Evolutionary conservation across 2,329 filamentous ascomycete genomes (phyloP).

Genomic region (Bipolaris sorokiniana): DNA sequence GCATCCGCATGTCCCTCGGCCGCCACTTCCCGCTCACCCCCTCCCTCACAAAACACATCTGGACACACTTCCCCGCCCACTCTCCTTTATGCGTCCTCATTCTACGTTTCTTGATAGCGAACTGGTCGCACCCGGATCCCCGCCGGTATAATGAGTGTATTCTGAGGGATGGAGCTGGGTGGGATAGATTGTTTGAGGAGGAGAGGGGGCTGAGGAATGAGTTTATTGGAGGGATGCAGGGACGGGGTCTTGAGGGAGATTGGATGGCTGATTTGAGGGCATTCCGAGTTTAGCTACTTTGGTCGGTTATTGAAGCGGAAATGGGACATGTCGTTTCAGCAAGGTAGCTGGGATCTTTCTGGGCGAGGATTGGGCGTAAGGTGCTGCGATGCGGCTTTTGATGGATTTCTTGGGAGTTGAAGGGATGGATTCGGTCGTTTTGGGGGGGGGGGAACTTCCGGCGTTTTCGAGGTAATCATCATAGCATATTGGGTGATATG

Average conservation of each 20-base stretch:
- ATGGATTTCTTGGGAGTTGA: too few relatives aligned
- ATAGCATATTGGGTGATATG: too few relatives aligned
- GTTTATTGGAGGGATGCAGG: constrained; percentile 25
- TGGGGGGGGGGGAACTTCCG: too few relatives aligned
- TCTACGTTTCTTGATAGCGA: constrained; percentile 11
- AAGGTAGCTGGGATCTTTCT: too few relatives aligned
- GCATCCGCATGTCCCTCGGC: constrained; percentile 21
- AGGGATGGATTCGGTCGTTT: too few relatives aligned
- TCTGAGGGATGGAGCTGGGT: background rate
- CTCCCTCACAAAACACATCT: constrained; percentile 15
- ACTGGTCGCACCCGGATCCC: constrained; percentile 16
- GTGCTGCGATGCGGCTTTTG: too few relatives aligned
- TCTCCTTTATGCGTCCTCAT: constrained; percentile 18
- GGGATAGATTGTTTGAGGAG: constrained; percentile 19
- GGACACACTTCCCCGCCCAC: background rate
- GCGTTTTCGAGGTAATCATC: too few relatives aligned
- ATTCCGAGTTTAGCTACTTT: too few relatives aligned
- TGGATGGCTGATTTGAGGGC: too few relatives aligned
- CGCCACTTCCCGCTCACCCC: constrained; percentile 19
- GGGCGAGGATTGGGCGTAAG: too few relatives aligned
- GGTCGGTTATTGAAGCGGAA: too few relatives aligned
- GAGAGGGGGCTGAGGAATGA: constrained; percentile 16
- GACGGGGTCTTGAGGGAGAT: background rate
- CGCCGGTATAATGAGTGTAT: background rate
- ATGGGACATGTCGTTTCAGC: too few relatives aligned